Percentiles rank a stretch among this genome's conserved stretches.
Conservation (phyloP, 202 grass and related monocot species). For the Elaeis oleifera region DNA sequence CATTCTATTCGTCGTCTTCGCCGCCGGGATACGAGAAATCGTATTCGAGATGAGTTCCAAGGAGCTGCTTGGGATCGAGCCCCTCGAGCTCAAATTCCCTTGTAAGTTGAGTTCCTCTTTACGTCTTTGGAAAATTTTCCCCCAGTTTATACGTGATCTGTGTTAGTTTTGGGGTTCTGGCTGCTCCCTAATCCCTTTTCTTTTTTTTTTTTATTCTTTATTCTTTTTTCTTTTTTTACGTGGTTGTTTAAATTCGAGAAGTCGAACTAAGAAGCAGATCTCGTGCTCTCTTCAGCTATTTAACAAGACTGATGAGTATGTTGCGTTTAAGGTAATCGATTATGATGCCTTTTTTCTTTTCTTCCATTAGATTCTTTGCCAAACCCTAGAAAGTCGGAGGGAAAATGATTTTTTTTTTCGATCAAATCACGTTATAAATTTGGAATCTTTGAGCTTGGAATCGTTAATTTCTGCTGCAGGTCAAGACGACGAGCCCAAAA, state of each 20-base stretch:
- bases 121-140: background rate
- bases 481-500: conserved; percentile 89
- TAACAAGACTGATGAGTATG: conserved; percentile 56
- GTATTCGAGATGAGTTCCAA: conserved; percentile 22
- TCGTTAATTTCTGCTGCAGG: conserved; percentile 20
- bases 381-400: conserved; percentile 20
- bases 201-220: conserved; percentile 10
- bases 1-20: background rate
- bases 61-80: conserved; percentile 73
- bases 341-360: conserved; percentile 1
- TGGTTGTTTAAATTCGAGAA: conserved; percentile 19
- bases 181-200: conserved; percentile 7
- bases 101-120: conserved; percentile 31
- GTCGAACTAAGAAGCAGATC: conserved; percentile 94
- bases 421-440: too few species aligned
- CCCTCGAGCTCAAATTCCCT: conserved; percentile 80
- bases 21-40: conserved; percentile 24
- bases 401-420: too few species aligned
- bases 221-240: conserved; percentile 18
- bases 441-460: too few species aligned
- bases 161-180: conserved; percentile 1
- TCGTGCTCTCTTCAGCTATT: conserved; percentile 68
- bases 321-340: conserved; percentile 87
- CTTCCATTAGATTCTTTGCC: background rate
- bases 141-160: background rate